phyloP scores from a whole-genome alignment of 2,329 filamentous ascomycete species.

The Phaeoacremonium minimum region DNA sequence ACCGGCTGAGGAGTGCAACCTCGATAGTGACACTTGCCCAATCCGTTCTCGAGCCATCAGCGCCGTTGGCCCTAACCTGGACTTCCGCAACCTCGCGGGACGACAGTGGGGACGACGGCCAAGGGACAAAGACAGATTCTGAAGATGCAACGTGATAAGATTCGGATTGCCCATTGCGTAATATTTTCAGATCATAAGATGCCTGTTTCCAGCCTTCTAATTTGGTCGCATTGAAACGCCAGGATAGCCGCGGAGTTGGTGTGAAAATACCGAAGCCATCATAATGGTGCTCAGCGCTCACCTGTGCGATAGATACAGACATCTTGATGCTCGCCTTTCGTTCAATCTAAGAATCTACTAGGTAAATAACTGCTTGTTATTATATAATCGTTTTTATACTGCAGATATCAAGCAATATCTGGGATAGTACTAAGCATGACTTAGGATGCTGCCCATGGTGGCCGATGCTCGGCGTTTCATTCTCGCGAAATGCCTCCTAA shows the following conservation, averaged over 20 bases:
- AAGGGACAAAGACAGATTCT: constrained; percentile 6
- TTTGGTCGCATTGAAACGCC: constrained; percentile 4
- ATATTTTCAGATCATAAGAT: constrained; percentile 4
- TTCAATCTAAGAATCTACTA: too few species aligned
- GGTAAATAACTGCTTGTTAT: too few species aligned
- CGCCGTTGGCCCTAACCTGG: constrained; percentile 1
- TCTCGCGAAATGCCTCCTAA: too few species aligned
- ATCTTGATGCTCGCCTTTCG: too few species aligned
- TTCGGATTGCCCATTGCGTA: background rate
- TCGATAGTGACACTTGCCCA: constrained; percentile 17
- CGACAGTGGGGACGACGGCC: constrained; percentile 4
- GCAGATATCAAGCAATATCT: too few species aligned
- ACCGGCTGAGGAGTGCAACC: constrained; percentile 3
- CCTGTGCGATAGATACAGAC: constrained; percentile 9
- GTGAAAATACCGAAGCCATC: constrained; percentile 5
- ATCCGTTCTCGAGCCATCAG: constrained; percentile 1
- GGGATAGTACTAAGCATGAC: too few species aligned
- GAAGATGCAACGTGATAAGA: constrained; percentile 1
- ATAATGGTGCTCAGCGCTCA: constrained; percentile 6
- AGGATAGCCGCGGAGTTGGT: constrained; percentile 6
- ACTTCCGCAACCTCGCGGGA: constrained; percentile 3
- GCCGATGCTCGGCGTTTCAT: too few species aligned
- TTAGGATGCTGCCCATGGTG: too few species aligned
- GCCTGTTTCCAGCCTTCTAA: constrained; percentile 5
- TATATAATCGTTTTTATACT: too few species aligned